These are phyloP conservation scores for Ceratocystis papillata DNA, from an alignment of 2,329 filamentous ascomycete genomes.

Conservation along the genomic window DNA sequence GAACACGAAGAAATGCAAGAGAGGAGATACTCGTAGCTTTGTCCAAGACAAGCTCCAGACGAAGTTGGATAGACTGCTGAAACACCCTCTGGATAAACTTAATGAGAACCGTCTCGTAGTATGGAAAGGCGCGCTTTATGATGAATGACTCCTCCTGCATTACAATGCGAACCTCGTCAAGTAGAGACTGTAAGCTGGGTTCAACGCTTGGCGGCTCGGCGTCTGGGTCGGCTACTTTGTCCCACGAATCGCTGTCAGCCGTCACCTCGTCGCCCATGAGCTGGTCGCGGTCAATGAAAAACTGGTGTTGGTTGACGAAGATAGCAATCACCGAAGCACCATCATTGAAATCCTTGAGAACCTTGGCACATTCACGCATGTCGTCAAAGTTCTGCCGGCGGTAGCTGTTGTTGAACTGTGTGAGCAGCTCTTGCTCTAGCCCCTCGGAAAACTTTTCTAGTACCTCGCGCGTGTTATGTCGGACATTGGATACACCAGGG, in stretches of 20 bases:
- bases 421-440: conserved; percentile 84
- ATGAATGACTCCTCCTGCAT: conserved; percentile 96
- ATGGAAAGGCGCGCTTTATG: conserved; percentile 92
- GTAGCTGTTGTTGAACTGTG: conserved; percentile 97
- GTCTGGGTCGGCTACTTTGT: conserved; percentile 86
- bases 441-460: conserved; percentile 96
- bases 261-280: conserved; percentile 77
- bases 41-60: conserved; percentile 87
- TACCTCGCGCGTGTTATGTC: conserved; percentile 67
- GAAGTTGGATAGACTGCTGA: conserved; percentile 94
- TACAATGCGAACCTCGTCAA: conserved; percentile 90
- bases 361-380: conserved; percentile 94
- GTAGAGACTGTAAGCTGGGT: conserved; percentile 76
- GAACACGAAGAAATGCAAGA: conserved; percentile 75
- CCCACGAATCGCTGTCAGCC: conserved; percentile 69
- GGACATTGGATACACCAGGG: conserved; percentile 31
- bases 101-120: conserved; percentile 83
- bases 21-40: conserved; percentile 89
- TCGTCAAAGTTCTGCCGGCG: conserved; percentile 90
- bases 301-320: conserved; percentile 98
- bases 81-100: conserved; percentile 94
- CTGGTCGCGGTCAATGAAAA: conserved; percentile 95
- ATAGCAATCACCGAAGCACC: conserved; percentile 88
- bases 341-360: conserved; percentile 90
- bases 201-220: conserved; percentile 84